phyloP scores from a whole-genome alignment of 108 stramenopile genomes.

The Nannochloropsis salina region DNA sequence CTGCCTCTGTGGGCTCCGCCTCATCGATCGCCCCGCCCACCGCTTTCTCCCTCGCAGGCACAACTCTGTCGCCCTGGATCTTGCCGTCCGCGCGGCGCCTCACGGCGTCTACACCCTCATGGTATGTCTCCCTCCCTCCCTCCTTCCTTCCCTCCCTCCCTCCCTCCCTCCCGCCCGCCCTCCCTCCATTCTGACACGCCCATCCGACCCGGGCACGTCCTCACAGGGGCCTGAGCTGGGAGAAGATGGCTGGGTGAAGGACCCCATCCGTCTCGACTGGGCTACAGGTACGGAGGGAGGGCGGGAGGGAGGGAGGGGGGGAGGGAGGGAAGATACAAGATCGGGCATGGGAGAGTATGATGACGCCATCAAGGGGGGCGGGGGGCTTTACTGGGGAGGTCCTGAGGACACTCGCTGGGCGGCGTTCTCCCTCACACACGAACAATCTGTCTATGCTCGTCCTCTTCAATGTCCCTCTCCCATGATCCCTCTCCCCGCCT shows the following conservation, averaged over 20 bases:
- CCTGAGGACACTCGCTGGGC: too few species aligned
- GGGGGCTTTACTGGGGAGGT: too few species aligned
- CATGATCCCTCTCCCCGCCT: too few species aligned
- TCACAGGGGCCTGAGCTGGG: slow-evolving; percentile 44
- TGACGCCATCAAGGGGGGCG: too few species aligned
- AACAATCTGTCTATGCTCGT: too few species aligned
- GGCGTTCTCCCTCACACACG: too few species aligned
- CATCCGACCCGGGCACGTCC: too few species aligned
- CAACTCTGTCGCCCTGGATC: slow-evolving; percentile 50
- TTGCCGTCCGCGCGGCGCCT: slow-evolving; percentile 32
- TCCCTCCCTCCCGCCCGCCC: not conserved
- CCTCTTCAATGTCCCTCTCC: too few species aligned
- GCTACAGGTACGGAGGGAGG: slow-evolving; percentile 20
- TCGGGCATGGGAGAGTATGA: too few species aligned
- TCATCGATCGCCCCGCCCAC: not conserved
- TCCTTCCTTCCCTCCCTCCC: not conserved
- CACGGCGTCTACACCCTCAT: slow-evolving; percentile 49
- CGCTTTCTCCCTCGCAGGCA: slow-evolving; percentile 16
- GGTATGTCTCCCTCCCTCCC: slow-evolving; percentile 19
- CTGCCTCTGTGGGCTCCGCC: not conserved
- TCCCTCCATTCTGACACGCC: not conserved
- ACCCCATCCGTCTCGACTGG: slow-evolving; percentile 46
- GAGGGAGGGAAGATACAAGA: not conserved
- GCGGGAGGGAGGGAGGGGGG: not conserved
- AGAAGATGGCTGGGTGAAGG: slow-evolving; percentile 33